Evolutionary conservation across 768 basidiomycete species (phyloP).

Genomic region (Leccinum longicurvipes): DNA sequence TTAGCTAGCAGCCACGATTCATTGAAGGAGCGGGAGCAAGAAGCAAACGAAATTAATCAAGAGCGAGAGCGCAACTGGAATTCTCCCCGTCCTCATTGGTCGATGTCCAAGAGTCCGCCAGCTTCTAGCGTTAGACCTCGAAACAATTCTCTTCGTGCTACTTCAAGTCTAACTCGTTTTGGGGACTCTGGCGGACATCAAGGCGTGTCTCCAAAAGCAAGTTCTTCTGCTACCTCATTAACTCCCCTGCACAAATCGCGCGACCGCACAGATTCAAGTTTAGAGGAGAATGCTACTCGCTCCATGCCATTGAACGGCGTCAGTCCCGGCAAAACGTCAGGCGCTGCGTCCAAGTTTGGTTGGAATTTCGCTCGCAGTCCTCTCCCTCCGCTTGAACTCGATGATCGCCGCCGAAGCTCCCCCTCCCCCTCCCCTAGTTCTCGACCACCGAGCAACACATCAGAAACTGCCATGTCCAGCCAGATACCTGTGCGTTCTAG

Average conservation of each 20-base stretch:
- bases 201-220: not conserved
- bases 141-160: constrained; percentile 15
- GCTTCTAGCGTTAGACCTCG: constrained; percentile 3
- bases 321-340: constrained; percentile 19
- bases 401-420: constrained; percentile 19
- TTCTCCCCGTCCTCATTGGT: constrained; percentile 60
- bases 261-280: not conserved
- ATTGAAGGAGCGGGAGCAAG: constrained; percentile 30
- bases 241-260: not conserved
- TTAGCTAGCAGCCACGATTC: constrained; percentile 34
- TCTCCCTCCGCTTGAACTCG: constrained; percentile 41
- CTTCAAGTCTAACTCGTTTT: constrained; percentile 17
- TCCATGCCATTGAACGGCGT: not conserved
- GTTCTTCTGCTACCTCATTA: not conserved
- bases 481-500: constrained; percentile 46
- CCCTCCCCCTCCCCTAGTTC: constrained; percentile 27
- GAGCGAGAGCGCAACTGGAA: constrained; percentile 71
- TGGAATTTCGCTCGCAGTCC: constrained; percentile 39
- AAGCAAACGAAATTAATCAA: constrained; percentile 37
- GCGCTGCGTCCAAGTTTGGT: constrained; percentile 31
- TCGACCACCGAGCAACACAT: constrained; percentile 24
- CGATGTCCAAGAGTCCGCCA: constrained; percentile 23
- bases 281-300: not conserved
- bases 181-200: constrained; percentile 10
- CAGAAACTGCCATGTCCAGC: constrained; percentile 30